A percentile compares a stretch with the other conserved stretches of the same genome.
Evolutionary conservation across 371 early-diverging fungal species (phyloP).

Genomic region (Synchytrium microbalum): DNA sequence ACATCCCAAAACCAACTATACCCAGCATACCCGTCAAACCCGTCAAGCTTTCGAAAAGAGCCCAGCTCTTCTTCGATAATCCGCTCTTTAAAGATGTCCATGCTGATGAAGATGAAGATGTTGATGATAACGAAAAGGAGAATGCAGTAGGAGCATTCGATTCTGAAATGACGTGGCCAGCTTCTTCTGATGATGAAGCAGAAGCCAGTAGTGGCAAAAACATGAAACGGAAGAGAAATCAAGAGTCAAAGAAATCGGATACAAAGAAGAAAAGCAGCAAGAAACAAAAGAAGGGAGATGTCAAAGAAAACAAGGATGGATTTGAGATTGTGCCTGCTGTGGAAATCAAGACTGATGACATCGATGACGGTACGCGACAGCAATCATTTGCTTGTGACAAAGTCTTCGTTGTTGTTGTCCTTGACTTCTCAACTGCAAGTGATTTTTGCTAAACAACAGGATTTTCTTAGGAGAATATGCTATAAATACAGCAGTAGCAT

Average conservation of each 20-base stretch:
- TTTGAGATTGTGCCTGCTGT: conserved; percentile 29
- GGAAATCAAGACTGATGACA: conserved; percentile 58
- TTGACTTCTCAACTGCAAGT: neutral
- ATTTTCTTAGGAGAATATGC: conserved; percentile 22
- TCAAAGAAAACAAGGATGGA: conserved; percentile 20
- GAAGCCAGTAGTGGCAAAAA: conserved; percentile 14
- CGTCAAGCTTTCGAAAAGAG: conserved; percentile 57
- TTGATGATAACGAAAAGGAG: conserved; percentile 32
- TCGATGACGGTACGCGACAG: conserved; percentile 10
- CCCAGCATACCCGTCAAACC: too few species aligned
- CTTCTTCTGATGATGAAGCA: conserved; percentile 16
- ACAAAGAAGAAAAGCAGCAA: conserved; percentile 9
- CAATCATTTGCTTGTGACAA: conserved; percentile 17
- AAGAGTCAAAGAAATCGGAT: conserved; percentile 15
- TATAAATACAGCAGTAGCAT: conserved; percentile 70
- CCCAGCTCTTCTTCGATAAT: conserved; percentile 88
- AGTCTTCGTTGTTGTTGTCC: too few species aligned
- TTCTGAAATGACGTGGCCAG: too few species aligned
- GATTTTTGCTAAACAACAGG: neutral
- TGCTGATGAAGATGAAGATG: conserved; percentile 27
- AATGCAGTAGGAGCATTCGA: conserved; percentile 26
- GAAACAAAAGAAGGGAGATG: conserved; percentile 31
- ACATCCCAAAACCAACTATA: too few species aligned
- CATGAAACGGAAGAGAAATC: conserved; percentile 22
- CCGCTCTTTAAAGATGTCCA: conserved; percentile 72